Base-by-base conservation (phyloP, 2,329 filamentous ascomycete species). In the Paraphaeosphaeria sporulosa region DNA sequence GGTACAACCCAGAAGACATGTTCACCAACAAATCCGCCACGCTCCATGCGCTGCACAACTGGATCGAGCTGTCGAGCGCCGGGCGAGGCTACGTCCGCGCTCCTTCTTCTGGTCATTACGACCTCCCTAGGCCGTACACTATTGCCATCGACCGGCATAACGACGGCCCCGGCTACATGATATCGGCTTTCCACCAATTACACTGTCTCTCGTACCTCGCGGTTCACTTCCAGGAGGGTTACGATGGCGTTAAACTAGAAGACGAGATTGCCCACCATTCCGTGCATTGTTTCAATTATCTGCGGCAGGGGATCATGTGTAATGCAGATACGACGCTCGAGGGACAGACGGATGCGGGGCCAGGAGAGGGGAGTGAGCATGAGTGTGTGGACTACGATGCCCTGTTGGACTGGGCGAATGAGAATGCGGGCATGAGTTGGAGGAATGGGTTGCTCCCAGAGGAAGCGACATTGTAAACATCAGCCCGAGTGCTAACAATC, bases 261-360 rank as follows among this genome's bases (percentile, higher is more conserved):
- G 57, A 67, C n/a, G 62, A 71, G 48, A 60, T 71, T 2, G 64
- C 64, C 13, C 65, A 71, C 51, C 67, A 71, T 51, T 62, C 62
- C 2, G 67, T 63, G 27, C 70, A 73, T 42, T 73, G 71, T 50
- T 72, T 73, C 53, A 67, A 71, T 21, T 73, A 72, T 50, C 44
- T 73, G 4, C 46, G 71, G 3, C 68, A 73, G 27, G 66, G 65
- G 0, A 65, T 73, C 32, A 71, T 65, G 58, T 73, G 71, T 42
- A 62, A 64, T 34, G 70, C 67, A 2, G 71, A 73, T 53, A 68
- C 64, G 32, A 73, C 67, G 19, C 27, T 73, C 17, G 70, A 71
- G 56, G 66, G 68, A 1, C 62, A 69, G 57, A 70, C 58, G 21
- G 62, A 60, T 3, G 62, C 46, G 1, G 60, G 60, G 9, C 53